These are phyloP conservation scores for Pythium pyrilobum DNA, from an alignment of 352 stramenopile genomes.

Conservation along the genomic window DNA sequence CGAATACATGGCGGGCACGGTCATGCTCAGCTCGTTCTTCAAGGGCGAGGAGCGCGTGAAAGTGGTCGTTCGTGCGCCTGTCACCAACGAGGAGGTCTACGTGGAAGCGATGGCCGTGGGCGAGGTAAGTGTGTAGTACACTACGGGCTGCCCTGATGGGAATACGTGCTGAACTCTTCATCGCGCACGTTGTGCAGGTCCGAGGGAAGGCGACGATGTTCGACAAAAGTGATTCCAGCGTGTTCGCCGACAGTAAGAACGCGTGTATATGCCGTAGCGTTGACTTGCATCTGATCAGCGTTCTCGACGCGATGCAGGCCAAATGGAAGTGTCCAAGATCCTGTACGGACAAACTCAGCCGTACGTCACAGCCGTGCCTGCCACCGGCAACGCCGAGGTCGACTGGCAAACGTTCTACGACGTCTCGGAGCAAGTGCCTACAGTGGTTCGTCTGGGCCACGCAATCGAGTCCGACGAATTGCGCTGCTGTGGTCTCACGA, in stretches of 20 bases:
- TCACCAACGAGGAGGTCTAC: conserved; percentile 66
- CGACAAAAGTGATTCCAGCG: conserved; percentile 13
- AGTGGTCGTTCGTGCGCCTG: conserved; percentile 53
- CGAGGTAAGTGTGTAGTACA: conserved; percentile 32
- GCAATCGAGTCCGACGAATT: conserved; percentile 39
- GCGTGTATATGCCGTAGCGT: not conserved
- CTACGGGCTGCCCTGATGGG: not conserved
- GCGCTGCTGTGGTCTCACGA: conserved; percentile 64
- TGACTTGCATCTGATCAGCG: too few relatives aligned
- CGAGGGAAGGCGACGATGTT: conserved; percentile 52
- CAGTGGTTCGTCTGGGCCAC: conserved; percentile 71
- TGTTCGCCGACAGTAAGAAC: conserved; percentile 12
- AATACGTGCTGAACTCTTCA: too few relatives aligned
- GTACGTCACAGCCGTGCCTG: conserved; percentile 70
- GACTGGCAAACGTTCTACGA: conserved; percentile 86
- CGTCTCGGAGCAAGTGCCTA: conserved; percentile 80
- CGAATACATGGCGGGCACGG: conserved; percentile 84
- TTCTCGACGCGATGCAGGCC: too few relatives aligned
- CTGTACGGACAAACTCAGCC: conserved; percentile 65
- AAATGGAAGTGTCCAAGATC: conserved; percentile 79
- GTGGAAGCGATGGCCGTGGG: conserved; percentile 73
- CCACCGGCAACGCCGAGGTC: conserved; percentile 51
- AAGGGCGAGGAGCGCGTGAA: conserved; percentile 86
- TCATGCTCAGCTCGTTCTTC: conserved; percentile 85
- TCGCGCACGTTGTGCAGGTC: conserved; percentile 18